Evolutionary conservation across 225 moss, liverwort and hornwort genomes (phyloP), one percentile per base, ranked within the genome.

Genomic region (Physcomitrellopsis africana): DNA sequence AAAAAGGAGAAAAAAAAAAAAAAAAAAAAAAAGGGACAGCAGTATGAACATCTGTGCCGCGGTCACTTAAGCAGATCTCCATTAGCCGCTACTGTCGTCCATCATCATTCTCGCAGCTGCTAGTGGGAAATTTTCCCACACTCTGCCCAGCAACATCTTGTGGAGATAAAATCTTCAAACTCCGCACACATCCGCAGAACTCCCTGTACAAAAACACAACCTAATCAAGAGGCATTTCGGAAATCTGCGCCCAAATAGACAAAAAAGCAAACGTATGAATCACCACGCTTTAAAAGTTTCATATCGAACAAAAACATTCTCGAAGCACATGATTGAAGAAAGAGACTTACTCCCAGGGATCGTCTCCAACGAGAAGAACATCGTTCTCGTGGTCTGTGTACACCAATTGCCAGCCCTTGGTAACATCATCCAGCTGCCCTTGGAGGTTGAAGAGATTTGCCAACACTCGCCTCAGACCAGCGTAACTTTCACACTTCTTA

Each of bases 341-440:
- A 51, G 27, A 54, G 1, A 73, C 88, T 47, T 78, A 88, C 88
- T 83, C 88, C 88, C 88, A 88, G 0, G 88, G 88, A 71, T 88
- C 88, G 53, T 88, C 88, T 9, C 88, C 88, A 0, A 88, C 88
- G 9, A 88, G 88, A 32, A 88, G 88, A 73, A 83, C 70, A 58
- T 88, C 88, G 16, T 83, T 82, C 61, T 88, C 88, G 37, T 81
- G 83, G 72, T 88, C 88, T 18, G 78, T 85, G 69, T 88, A 88
- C 47, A 88, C 88, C 44, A 88, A 63, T 70, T 83, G 81, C 88
- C 88, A 88, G 41, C 83, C 85, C 55, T 81, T 83, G 0, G 63
- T 29, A 29, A 26, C 0, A 20, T 83, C 85, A 22, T 88, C 88
- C 58, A 88, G 68, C 74, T 82, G 85, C 14, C 88, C 88, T 66